Evolutionary conservation across 2,329 filamentous ascomycete genomes (phyloP).

Genomic region (Massarina eburnea): DNA sequence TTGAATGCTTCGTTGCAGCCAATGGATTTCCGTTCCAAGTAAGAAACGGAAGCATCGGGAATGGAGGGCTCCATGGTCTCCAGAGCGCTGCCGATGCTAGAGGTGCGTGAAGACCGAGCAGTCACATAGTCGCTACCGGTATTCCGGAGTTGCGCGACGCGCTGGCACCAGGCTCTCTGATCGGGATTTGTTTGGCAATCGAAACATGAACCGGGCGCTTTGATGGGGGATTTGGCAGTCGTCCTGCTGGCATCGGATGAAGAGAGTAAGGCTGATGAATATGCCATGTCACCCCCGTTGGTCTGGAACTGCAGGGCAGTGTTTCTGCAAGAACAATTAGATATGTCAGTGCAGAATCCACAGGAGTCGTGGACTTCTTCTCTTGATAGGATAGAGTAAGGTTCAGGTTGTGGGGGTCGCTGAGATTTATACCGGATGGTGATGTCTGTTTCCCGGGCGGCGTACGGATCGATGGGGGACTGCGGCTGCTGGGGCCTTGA

Average conservation of each 20-base stretch:
- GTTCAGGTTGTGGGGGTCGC: slow-evolving; percentile 13
- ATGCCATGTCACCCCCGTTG: slow-evolving; percentile 9
- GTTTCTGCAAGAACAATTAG: slow-evolving; percentile 34
- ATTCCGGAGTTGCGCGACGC: slow-evolving; percentile 32
- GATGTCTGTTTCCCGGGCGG: slow-evolving; percentile 38
- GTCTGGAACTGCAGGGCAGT: slow-evolving; percentile 17
- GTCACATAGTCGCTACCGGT: slow-evolving; percentile 14
- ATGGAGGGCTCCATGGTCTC: slow-evolving; percentile 31
- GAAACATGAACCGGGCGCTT: slow-evolving; percentile 36
- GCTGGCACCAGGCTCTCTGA: slow-evolving; percentile 39
- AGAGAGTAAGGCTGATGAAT: slow-evolving; percentile 11
- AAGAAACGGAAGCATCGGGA: slow-evolving; percentile 15
- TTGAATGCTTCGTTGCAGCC: slow-evolving; percentile 40
- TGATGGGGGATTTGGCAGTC: slow-evolving; percentile 6
- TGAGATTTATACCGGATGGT: slow-evolving; percentile 25
- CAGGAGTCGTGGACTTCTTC: slow-evolving; percentile 21
- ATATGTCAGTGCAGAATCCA: slow-evolving; percentile 37
- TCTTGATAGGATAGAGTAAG: slow-evolving; percentile 25
- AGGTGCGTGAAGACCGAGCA: slow-evolving; percentile 21
- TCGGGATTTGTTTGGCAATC: slow-evolving; percentile 39
- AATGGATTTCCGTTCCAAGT: slow-evolving; percentile 23
- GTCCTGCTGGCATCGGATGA: slow-evolving; percentile 7
- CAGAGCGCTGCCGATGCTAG: slow-evolving; percentile 21
- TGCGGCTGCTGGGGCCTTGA: slow-evolving; percentile 10
- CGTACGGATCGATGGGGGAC: slow-evolving; percentile 14